Evolutionary conservation across 768 basidiomycete species (phyloP), one percentile per base, ranked within the genome.

Genomic region (Rhodotorula babjevae): DNA sequence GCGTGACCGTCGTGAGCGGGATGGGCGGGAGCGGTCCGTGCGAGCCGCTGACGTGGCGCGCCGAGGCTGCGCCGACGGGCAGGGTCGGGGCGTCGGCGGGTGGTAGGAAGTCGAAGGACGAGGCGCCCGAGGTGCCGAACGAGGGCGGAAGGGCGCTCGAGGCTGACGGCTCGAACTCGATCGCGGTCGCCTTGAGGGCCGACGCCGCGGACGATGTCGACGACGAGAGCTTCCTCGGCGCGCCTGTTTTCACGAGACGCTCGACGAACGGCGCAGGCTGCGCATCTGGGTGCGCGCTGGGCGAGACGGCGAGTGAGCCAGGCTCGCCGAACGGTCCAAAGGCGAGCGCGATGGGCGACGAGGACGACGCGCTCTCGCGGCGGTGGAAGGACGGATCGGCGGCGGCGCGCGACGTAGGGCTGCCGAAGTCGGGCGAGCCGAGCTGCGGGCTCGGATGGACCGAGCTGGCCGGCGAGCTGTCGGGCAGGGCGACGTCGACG

Each of bases 21-120:
- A 74, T 46, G 16, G 73, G 69, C 8, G 73, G 69, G 2, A 71
- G 61, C 0, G 73, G 73, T 1, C 73, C 68, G 12, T 50, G 73
- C 11, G 52, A 36, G 14, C 62, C 50, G 49, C 58, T 60, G 21
- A 46, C 29, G 3, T 53, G 63, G 4, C 56, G 65, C 52, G 71
- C 36, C 16, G 6, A 29, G 29, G 25, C n/a, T 1, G 53, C 63
- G 19, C 19, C 5, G n/a, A 2, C 31, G 49, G 29, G 59, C 33
- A 19, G 62, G 29, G 2, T 27, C 4, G 69, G 69, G 0, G 69
- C 69, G 1, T 53, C 46, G 29, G 42, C 9, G 1, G 65, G 71
- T 29, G 61, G 65, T 25, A 44, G 40, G 18, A 67, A 67, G 71
- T 64, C 62, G 58, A 67, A 63, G 25, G 58, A 7, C 1, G 16